These are phyloP conservation scores for Hyphopichia fennica DNA, from an alignment of 1,139 yeast species.

Conservation along the genomic window DNA sequence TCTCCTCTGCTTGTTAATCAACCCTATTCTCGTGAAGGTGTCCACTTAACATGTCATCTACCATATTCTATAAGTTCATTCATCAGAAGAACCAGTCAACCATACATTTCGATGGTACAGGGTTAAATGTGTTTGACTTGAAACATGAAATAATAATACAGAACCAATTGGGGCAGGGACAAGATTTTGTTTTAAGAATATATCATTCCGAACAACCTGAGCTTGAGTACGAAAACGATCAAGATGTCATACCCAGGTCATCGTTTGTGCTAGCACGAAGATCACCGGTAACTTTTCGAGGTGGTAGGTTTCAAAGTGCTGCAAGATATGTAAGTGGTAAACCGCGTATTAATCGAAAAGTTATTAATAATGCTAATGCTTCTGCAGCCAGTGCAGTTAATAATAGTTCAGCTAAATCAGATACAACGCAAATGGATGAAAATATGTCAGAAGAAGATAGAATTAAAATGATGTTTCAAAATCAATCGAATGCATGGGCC, in stretches of 20 bases:
- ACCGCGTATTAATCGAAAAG: conserved; percentile 56
- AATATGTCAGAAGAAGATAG: conserved; percentile 78
- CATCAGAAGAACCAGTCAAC: conserved; percentile 83
- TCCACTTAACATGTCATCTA: conserved; percentile 90
- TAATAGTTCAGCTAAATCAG: conserved; percentile 16
- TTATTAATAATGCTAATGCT: conserved; percentile 25
- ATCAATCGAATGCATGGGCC: conserved; percentile 92
- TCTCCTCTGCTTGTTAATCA: too few species aligned
- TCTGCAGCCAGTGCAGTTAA: conserved; percentile 16
- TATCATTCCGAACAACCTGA: conserved; percentile 70
- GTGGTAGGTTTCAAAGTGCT: conserved; percentile 65
- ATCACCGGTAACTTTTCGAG: conserved; percentile 63
- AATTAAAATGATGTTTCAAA: conserved; percentile 87
- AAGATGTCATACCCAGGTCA: conserved; percentile 90
- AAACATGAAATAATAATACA: conserved; percentile 85
- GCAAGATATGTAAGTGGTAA: conserved; percentile 85
- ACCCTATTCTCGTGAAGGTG: too few species aligned
- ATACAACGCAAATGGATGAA: conserved; percentile 26
- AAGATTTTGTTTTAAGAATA: conserved; percentile 75
- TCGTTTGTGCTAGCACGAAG: conserved; percentile 80
- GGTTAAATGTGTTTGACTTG: conserved; percentile 89
- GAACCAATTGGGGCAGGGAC: conserved; percentile 80
- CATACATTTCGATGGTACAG: conserved; percentile 92
- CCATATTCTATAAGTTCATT: conserved; percentile 81
- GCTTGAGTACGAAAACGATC: conserved; percentile 77